A percentile compares a stretch with the other conserved stretches of the same genome.
Conservation (phyloP, 495 filamentous ascomycete genomes). For the Penicilliopsis zonata region DNA sequence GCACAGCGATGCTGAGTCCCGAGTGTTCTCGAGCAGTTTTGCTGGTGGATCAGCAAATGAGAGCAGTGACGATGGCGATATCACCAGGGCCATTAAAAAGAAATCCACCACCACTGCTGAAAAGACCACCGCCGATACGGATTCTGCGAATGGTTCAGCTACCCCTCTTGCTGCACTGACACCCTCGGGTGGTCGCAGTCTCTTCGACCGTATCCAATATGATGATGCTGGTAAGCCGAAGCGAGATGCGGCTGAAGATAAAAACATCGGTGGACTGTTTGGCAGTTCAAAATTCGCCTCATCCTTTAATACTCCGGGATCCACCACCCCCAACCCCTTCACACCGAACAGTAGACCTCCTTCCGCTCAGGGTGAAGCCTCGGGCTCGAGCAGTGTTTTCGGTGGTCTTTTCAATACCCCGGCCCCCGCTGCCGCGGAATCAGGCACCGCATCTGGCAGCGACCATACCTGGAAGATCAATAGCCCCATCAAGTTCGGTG, state of each 20-base stretch:
- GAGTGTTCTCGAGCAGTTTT: conserved; percentile 6
- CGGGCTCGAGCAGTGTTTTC: conserved; percentile 15
- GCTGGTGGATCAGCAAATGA: conserved; percentile 10
- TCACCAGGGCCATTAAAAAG: conserved; percentile 10
- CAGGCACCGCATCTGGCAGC: conserved; percentile 11
- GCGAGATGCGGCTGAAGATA: conserved; percentile 15
- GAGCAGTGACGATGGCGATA: conserved; percentile 15
- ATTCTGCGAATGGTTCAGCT: conserved; percentile 15
- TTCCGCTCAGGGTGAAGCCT: conserved; percentile 7
- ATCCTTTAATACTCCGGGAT: conserved; percentile 11
- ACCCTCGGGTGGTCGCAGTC: conserved; percentile 28
- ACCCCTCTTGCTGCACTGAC: conserved; percentile 22
- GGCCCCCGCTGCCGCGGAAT: conserved; percentile 7
- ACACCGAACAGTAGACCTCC: conserved; percentile 6
- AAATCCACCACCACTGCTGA: conserved; percentile 11
- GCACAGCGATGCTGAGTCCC: conserved; percentile 12
- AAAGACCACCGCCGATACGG: conserved; percentile 8
- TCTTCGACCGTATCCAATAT: conserved; percentile 47
- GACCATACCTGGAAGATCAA: conserved; percentile 44
- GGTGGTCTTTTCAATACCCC: conserved; percentile 14
- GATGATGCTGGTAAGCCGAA: conserved; percentile 36
- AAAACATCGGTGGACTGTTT: conserved; percentile 10
- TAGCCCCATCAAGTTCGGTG: conserved; percentile 37
- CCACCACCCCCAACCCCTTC: conserved; percentile 16
- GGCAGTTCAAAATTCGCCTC: conserved; percentile 12